phyloP scores from a whole-genome alignment of 805 yeast genomes.

The Komagataella phaffii region DNA sequence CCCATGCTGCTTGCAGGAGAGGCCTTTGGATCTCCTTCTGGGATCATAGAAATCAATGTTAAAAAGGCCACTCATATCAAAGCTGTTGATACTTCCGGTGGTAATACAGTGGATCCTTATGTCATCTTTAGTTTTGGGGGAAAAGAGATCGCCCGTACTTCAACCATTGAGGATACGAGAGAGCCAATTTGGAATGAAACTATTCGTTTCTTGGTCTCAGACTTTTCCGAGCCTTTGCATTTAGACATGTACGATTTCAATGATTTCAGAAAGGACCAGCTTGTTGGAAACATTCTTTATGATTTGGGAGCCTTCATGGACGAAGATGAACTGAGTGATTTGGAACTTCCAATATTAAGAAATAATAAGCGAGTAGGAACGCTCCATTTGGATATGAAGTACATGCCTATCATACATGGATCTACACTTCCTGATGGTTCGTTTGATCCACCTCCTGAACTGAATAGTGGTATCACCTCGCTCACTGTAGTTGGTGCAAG shows the following conservation, averaged over 20 bases:
- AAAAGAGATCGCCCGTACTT: constrained; percentile 51
- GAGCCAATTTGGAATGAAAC: constrained; percentile 82
- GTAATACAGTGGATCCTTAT: constrained; percentile 86
- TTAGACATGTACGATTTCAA: constrained; percentile 67
- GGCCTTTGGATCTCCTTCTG: constrained; percentile 68
- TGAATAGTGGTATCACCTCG: constrained; percentile 83
- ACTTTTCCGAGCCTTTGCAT: constrained; percentile 73
- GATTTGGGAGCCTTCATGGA: constrained; percentile 56
- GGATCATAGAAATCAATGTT: constrained; percentile 63
- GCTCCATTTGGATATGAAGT: constrained; percentile 54
- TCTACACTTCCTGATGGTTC: constrained; percentile 67
- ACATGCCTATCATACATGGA: constrained; percentile 61
- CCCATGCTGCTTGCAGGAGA: constrained; percentile 84
- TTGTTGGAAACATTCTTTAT: constrained; percentile 63
- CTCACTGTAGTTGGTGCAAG: constrained; percentile 56
- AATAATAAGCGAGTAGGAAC: constrained; percentile 80
- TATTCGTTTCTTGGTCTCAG: constrained; percentile 50
- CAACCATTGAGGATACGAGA: constrained; percentile 50
- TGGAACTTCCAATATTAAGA: constrained; percentile 49
- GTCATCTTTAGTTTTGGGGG: constrained; percentile 54
- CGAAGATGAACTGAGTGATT: constrained; percentile 32
- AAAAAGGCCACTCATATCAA: constrained; percentile 56
- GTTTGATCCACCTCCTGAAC: constrained; percentile 74
- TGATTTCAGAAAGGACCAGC: constrained; percentile 62
- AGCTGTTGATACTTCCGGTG: constrained; percentile 48